Evolutionary conservation across 768 basidiomycete species (phyloP), one percentile per base, ranked within the genome.

Genomic region (Coprinellus micaceus): DNA sequence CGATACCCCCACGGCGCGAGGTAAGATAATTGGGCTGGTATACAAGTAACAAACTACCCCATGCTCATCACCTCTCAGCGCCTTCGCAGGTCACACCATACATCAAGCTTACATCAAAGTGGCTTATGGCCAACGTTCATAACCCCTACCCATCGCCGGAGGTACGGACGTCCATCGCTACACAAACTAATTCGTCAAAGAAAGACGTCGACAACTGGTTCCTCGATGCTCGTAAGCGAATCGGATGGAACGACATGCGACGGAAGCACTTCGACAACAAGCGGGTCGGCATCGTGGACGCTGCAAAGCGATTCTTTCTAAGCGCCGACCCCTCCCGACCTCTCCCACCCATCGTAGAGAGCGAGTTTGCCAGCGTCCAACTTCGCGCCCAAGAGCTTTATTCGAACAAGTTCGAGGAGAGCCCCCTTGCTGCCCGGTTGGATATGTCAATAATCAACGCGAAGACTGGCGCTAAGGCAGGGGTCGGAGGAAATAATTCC

Each of bases 171-270:
- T 21, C 47, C 0, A 64, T 83, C 40, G 59, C 74, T 2, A 53
- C 12, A 0, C 48, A 63, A 3, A 63, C 74, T 0, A 60, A 64
- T 0, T 68, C 30, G 24, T 58, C 60, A 0, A 1, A 66, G 2
- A 70, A 62, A 41, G 70, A 72, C 0, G 51, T 84, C 41, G 74
- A 76, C 37, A 59, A 63, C 0, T 83, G 83, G 83, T 84, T 83
- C 29, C 59, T 72, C 19, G 74, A 76, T 7, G 69, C 67, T 1
- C 74, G 82, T 1, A 76, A 75, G 21, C 74, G 81, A 0, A 82
- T 83, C 0, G 82, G 82, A 0, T 84, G 82, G 83, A 82, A 75
- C 10, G 13, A 53, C 0, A 50, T 82, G 0, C 74, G 77, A 2
- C 70, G 67, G 46, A 46, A 51, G 0, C 66, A 61, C 11, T 79